phyloP scores from a whole-genome alignment of 257 asterid species.

The Mentha longifolia region DNA sequence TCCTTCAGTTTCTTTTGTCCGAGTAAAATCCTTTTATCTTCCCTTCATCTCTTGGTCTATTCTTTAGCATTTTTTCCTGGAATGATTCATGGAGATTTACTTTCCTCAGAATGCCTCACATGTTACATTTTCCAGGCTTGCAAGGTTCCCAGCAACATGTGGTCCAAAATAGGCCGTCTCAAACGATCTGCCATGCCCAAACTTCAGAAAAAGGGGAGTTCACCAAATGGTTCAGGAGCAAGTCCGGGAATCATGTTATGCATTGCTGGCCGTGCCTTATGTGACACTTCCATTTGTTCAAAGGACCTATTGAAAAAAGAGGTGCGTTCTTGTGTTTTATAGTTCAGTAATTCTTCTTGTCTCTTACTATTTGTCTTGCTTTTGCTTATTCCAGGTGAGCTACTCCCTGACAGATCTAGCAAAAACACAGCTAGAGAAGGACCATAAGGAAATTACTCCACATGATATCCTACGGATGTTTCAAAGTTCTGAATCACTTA shows the following conservation, averaged over 20 bases:
- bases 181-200: conserved; percentile 90
- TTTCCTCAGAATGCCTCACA: conserved; percentile 34
- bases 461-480: conserved; percentile 81
- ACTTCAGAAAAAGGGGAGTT: conserved; percentile 74
- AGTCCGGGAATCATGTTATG: conserved; percentile 89
- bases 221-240: conserved; percentile 87
- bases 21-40: neutral
- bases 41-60: conserved; percentile 16
- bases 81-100: conserved; percentile 17
- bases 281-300: conserved; percentile 87
- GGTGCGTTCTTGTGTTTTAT: conserved; percentile 50
- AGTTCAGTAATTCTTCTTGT: conserved; percentile 19
- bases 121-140: conserved; percentile 61
- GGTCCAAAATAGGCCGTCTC: conserved; percentile 98
- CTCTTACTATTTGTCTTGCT: conserved; percentile 28
- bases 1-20: neutral
- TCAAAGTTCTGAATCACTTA: conserved; percentile 72
- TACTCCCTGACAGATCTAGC: conserved; percentile 91
- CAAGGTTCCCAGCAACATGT: conserved; percentile 72
- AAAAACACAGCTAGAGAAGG: conserved; percentile 81
- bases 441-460: conserved; percentile 82
- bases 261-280: conserved; percentile 94
- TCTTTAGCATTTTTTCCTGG: conserved; percentile 4
- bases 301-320: conserved; percentile 91
- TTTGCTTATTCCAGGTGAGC: conserved; percentile 72